These are phyloP conservation scores for Silene uniflora DNA, from an alignment of 148 eudicot species.

Conservation along the genomic window DNA sequence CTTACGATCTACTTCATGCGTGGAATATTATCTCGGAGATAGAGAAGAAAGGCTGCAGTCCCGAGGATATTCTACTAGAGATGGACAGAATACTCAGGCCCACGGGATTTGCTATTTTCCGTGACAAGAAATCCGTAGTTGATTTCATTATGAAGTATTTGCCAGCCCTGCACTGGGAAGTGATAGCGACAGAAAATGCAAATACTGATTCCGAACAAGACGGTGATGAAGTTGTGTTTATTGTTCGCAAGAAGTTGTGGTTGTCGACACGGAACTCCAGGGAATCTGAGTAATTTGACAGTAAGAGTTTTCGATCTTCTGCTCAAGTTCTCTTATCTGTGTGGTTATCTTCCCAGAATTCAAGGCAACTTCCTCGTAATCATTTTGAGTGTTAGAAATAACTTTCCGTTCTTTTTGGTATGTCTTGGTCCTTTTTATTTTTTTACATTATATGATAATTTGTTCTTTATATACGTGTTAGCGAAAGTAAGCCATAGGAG, in stretches of 20 bases:
- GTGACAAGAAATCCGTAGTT: constrained; percentile 66
- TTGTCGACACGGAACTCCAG: constrained; percentile 56
- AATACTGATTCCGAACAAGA: constrained; percentile 55
- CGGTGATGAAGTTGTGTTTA: constrained; percentile 60
- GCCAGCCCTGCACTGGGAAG: constrained; percentile 88
- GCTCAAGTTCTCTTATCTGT: too few species aligned
- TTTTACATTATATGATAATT: constrained; percentile 14
- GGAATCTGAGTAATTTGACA: constrained; percentile 44
- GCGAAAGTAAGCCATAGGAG: constrained; percentile 27
- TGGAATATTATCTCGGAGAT: constrained; percentile 83
- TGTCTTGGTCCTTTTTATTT: constrained; percentile 21
- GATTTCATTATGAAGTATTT: constrained; percentile 73
- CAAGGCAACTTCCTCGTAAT: constrained; percentile 12
- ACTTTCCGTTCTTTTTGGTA: constrained; percentile 9
- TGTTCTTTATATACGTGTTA: constrained; percentile 21
- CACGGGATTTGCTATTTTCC: constrained; percentile 71
- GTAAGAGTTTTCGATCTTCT: neutral
- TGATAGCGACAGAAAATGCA: constrained; percentile 55
- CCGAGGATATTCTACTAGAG: constrained; percentile 85
- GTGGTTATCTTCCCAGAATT: too few species aligned
- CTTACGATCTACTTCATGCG: constrained; percentile 96
- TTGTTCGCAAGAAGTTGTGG: constrained; percentile 88
- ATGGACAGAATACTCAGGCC: constrained; percentile 93
- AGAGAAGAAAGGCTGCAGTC: constrained; percentile 85
- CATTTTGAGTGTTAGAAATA: constrained; percentile 17